A percentile compares a stretch with the other conserved stretches of the same genome.
Conservation (phyloP, 805 yeast species). For the Zygosaccharomyces lentus region DNA sequence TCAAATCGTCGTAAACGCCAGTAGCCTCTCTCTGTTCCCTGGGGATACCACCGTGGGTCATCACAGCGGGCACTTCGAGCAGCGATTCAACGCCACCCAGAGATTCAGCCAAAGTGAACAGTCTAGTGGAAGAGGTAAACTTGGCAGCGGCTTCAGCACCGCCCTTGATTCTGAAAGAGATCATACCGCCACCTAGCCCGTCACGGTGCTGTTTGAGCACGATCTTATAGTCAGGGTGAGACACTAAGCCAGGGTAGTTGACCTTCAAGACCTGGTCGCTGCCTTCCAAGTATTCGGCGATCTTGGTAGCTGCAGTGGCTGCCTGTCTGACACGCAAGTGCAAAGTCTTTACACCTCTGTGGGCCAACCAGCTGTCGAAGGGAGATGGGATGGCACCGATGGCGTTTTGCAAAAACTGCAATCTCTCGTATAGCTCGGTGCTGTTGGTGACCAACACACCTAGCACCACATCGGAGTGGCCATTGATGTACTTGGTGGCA, state of each 20-base stretch:
- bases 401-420: conserved; percentile 80
- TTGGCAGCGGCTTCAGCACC: conserved; percentile 72
- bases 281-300: conserved; percentile 57
- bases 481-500: conserved; percentile 86
- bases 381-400: conserved; percentile 87
- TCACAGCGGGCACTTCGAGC: conserved; percentile 82
- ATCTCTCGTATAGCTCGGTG: conserved; percentile 54
- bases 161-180: conserved; percentile 80
- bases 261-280: conserved; percentile 58
- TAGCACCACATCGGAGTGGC: conserved; percentile 87
- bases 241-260: conserved; percentile 76
- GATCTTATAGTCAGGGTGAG: conserved; percentile 58
- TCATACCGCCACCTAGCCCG: conserved; percentile 88
- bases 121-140: conserved; percentile 67
- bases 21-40: conserved; percentile 67
- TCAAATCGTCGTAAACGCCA: conserved; percentile 77
- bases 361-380: conserved; percentile 89
- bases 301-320: conserved; percentile 56
- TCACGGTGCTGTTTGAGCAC: conserved; percentile 75
- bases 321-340: conserved; percentile 76
- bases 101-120: conserved; percentile 85
- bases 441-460: conserved; percentile 74
- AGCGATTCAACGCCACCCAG: conserved; percentile 86
- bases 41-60: conserved; percentile 93
- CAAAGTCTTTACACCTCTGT: conserved; percentile 83